A percentile compares a stretch with the other conserved stretches of the same genome.
Conservation (phyloP, 495 filamentous ascomycete species). For the Penicillium egyptiacum region DNA sequence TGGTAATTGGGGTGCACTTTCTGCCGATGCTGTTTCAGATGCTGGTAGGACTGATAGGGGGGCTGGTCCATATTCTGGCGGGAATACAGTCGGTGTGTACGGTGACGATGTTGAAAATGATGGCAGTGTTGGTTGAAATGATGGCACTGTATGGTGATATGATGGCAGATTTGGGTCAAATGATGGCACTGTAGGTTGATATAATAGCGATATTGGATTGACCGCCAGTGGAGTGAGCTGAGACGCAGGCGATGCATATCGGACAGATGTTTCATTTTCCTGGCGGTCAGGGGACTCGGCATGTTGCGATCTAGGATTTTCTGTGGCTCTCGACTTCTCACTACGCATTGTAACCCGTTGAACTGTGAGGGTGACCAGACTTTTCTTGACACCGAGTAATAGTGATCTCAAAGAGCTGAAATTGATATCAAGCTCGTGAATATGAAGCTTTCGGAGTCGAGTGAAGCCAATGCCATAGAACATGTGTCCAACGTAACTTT, state of each 20-base stretch:
- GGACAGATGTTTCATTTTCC: constrained; percentile 8
- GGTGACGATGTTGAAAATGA: background rate
- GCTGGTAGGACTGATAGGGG: background rate
- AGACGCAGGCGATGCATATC: constrained; percentile 2
- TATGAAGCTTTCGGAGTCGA: constrained; percentile 16
- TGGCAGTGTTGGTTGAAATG: constrained; percentile 7
- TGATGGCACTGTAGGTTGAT: background rate
- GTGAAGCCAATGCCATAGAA: constrained; percentile 11
- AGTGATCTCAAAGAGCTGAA: constrained; percentile 15
- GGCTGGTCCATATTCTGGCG: no score
- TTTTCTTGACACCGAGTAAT: constrained; percentile 12
- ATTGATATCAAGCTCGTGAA: constrained; percentile 14
- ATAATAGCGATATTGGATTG: background rate
- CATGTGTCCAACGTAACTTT: constrained; percentile 9
- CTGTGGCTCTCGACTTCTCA: constrained; percentile 6
- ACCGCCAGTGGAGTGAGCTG: background rate
- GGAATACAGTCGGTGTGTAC: background rate
- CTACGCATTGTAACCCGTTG: constrained; percentile 10
- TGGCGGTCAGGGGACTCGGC: constrained; percentile 3
- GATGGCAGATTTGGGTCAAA: background rate
- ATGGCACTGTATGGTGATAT: background rate
- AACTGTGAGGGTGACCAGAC: constrained; percentile 13
- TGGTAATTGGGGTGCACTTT: constrained; percentile 9
- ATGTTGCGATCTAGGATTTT: constrained; percentile 4
- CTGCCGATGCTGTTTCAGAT: constrained; percentile 8